Conservation (phyloP, 305 asterid genomes). For the Ajuga reptans region DNA sequence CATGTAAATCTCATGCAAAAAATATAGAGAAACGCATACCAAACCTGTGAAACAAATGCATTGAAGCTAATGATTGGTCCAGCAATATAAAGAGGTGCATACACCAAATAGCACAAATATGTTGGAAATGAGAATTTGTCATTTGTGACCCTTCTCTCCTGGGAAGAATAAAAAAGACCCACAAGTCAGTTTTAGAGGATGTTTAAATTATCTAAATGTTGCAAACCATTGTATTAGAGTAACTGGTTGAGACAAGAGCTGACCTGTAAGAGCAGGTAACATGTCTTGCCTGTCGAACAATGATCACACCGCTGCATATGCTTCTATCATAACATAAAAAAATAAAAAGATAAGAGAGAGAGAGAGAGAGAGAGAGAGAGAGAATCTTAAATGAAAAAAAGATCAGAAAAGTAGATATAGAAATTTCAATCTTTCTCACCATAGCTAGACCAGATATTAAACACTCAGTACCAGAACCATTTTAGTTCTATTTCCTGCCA, state of each 20-base stretch:
- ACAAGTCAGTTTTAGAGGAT: background rate
- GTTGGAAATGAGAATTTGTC: constrained; percentile 64
- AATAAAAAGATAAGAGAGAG: too few relatives aligned
- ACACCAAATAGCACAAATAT: constrained; percentile 80
- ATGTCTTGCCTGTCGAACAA: constrained; percentile 77
- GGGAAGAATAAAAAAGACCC: constrained; percentile 26
- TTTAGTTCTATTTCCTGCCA: background rate
- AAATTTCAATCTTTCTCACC: constrained; percentile 12
- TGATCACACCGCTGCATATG: constrained; percentile 62
- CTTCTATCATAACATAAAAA: constrained; percentile 38
- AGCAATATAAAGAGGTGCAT: constrained; percentile 93
- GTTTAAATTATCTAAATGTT: constrained; percentile 3
- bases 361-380: constrained; percentile 22
- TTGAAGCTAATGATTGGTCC: constrained; percentile 97
- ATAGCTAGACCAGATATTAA: constrained; percentile 10
- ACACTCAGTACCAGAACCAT: background rate
- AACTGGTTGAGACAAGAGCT: constrained; percentile 23
- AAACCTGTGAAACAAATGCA: constrained; percentile 95
- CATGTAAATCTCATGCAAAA: background rate
- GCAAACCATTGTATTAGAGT: constrained; percentile 14
- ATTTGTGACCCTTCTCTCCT: constrained; percentile 63
- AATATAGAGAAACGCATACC: constrained; percentile 11
- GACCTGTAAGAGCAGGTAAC: constrained; percentile 87
- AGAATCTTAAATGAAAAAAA: constrained; percentile 14
- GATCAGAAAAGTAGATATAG: background rate